These are phyloP conservation scores for Termitomyces sp. DNA, from an alignment of 768 basidiomycete genomes.

Conservation along the genomic window DNA sequence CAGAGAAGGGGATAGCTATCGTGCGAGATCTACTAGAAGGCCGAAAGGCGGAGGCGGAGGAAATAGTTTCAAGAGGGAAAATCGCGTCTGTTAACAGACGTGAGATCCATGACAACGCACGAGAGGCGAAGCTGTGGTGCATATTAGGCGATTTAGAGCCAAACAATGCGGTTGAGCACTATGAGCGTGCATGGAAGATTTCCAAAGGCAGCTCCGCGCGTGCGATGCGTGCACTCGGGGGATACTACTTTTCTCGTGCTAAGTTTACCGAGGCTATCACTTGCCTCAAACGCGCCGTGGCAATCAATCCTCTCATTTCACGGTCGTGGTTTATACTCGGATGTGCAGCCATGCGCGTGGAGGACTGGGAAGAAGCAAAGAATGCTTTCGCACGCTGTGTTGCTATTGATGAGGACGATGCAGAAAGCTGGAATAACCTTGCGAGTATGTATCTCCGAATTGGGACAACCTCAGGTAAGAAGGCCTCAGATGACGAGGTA, in stretches of 20 bases:
- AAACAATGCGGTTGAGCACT: conserved; percentile 62
- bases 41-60: conserved; percentile 75
- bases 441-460: conserved; percentile 91
- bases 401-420: conserved; percentile 90
- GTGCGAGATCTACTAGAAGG: conserved; percentile 86
- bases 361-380: conserved; percentile 80
- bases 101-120: conserved; percentile 48
- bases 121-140: conserved; percentile 93
- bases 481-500: conserved; percentile 18
- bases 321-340: conserved; percentile 97
- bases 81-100: conserved; percentile 34
- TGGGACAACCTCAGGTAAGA: conserved; percentile 30
- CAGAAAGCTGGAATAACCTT: conserved; percentile 97
- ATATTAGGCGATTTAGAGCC: conserved; percentile 89
- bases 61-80: conserved; percentile 58
- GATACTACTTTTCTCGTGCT: conserved; percentile 65
- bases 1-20: conserved; percentile 71
- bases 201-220: conserved; percentile 79
- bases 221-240: conserved; percentile 89
- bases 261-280: conserved; percentile 58
- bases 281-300: conserved; percentile 69
- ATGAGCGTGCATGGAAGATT: conserved; percentile 77
- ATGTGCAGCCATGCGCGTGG: conserved; percentile 76
- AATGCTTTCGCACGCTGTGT: conserved; percentile 86
- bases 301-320: conserved; percentile 83